Evolutionary conservation across 1,139 yeast species (phyloP), one percentile per base, ranked within the genome.

Genomic region (Yamadazyma triangularis): DNA sequence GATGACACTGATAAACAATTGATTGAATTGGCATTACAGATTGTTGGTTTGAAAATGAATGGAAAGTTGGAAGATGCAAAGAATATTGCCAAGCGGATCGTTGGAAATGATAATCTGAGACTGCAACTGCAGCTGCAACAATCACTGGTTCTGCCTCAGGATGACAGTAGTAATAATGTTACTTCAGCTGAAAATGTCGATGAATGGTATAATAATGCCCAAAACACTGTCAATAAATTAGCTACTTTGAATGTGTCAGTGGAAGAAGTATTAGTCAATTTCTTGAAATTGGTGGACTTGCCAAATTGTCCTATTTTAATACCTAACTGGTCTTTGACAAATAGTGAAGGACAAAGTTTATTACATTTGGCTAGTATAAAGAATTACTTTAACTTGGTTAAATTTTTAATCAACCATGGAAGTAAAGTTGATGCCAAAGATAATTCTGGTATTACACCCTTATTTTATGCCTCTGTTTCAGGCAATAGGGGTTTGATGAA

Each of bases 1-100:
- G 96, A 89, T 60, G 96, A 89, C 53, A 84, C 95, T 10, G 96
- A 88, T 57, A 73, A 93, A 40, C 96, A 88, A 53, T 70, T 89
- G 50, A 85, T 89, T 52, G 96, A 89, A 56, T 65, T 89, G 42
- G 96, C 97, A 1, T 66, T 89, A 44, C 96, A 89, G 51, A 89
- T 89, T 44, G 95, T 89, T 20, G 97, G 96, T 2, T 68, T 87
- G 58, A 88, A 88, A 60, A 86, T 88, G 95, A 87, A 87, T 51
- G 96, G 96, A 38, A 84, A 81, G 48, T 65, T 88, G 36, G 96
- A 89, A 51, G 96, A 88, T 59, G 96, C 96, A 1, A 77, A 84
- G 46, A 86, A 85, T 51, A 84, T 87, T 49, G 96, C 96, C 2
- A 81, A 79, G 58, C 68, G 94, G 47, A 86, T 87, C 43, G 89